Percentiles rank a stretch among this genome's conserved stretches.
phyloP scores from a whole-genome alignment of 2,329 filamentous ascomycete genomes.

The Sphaerulina musiva region DNA sequence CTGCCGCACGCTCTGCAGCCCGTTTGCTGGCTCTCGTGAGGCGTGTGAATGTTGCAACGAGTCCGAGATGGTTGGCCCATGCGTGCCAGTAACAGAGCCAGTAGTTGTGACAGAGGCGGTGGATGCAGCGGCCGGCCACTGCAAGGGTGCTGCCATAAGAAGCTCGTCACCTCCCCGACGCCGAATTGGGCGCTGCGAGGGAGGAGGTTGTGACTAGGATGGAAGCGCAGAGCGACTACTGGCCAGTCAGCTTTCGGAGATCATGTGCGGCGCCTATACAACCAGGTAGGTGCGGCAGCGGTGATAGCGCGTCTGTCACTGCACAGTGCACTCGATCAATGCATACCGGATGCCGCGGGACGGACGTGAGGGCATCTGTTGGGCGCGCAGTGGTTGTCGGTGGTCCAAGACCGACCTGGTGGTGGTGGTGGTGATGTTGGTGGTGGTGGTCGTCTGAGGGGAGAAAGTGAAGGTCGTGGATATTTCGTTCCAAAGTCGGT shows the following conservation, averaged over 20 bases:
- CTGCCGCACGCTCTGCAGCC: neutral
- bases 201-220: constrained; percentile 7
- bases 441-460: neutral
- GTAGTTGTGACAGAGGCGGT: too few relatives aligned
- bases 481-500: neutral
- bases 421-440: neutral
- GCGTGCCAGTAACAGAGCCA: neutral
- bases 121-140: neutral
- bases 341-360: neutral
- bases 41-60: constrained; percentile 1
- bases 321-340: neutral
- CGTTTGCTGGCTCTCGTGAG: neutral
- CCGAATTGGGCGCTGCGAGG: neutral
- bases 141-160: constrained; percentile 7
- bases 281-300: neutral
- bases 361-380: neutral
- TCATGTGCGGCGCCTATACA: constrained; percentile 3
- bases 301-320: neutral
- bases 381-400: too few relatives aligned
- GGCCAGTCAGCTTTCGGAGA: constrained; percentile 3
- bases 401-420: neutral
- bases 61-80: constrained; percentile 1
- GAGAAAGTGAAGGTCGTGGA: neutral
- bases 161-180: neutral
- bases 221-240: neutral